These are phyloP conservation scores for Epichloe bromicola DNA, from an alignment of 2,329 filamentous ascomycete genomes.

Conservation along the genomic window DNA sequence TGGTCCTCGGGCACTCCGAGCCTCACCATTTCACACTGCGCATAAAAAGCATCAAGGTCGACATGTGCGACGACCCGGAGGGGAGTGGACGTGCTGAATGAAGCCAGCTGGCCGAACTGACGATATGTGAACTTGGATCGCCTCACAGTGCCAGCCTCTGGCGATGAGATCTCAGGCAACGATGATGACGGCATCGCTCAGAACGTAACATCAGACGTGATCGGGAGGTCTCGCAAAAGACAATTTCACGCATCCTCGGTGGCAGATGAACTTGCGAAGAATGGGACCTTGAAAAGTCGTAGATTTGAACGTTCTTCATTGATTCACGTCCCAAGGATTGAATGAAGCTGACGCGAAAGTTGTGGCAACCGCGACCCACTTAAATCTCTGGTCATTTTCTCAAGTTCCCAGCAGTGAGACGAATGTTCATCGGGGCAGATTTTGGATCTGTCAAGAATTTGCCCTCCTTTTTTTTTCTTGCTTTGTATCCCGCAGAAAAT, in stretches of 20 bases:
- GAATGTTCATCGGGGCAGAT: not conserved
- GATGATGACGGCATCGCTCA: constrained; percentile 2
- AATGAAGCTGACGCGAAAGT: not conserved
- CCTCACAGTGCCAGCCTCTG: constrained; percentile 13
- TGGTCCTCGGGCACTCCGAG: constrained; percentile 59
- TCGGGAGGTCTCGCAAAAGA: not conserved
- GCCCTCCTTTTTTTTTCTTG: not conserved
- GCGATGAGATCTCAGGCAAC: constrained; percentile 13
- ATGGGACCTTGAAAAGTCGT: not conserved
- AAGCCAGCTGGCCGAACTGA: constrained; percentile 63
- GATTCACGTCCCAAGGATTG: not conserved
- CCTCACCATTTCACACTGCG: constrained; percentile 88
- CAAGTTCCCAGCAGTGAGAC: not conserved
- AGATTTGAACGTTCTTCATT: not conserved
- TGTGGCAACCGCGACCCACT: not conserved
- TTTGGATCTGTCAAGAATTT: not conserved
- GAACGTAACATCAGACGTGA: not conserved
- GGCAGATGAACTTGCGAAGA: not conserved
- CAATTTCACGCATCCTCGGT: not conserved
- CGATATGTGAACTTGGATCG: constrained; percentile 74
- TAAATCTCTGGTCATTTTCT: not conserved
- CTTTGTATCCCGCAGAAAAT: not conserved
- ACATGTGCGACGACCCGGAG: constrained; percentile 82
- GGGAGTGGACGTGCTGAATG: constrained; percentile 58
- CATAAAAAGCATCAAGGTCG: constrained; percentile 95